Percentiles rank a stretch among this genome's conserved stretches.
Evolutionary conservation across 495 filamentous ascomycete genomes (phyloP).

Genomic region (Penicillium angulare): DNA sequence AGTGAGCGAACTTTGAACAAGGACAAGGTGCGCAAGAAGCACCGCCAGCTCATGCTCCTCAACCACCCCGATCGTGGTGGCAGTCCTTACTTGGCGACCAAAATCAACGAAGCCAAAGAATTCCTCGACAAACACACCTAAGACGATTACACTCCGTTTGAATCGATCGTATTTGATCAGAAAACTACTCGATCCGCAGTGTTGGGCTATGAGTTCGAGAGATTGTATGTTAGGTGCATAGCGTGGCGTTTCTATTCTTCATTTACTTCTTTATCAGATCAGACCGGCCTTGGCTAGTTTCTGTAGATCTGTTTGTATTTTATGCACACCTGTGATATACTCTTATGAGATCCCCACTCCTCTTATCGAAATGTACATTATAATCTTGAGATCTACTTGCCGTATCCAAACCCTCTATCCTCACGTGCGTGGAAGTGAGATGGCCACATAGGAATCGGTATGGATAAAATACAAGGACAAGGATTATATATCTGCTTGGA

Average conservation of each 20-base stretch:
- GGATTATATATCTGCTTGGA: no score
- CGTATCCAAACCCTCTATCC: neutral
- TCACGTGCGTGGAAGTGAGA: neutral
- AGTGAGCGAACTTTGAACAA: slow-evolving; percentile 85
- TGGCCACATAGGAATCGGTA: no score
- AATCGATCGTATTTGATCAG: slow-evolving; percentile 1
- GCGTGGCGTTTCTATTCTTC: slow-evolving; percentile 39
- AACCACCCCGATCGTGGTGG: slow-evolving; percentile 98
- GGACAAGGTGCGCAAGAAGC: slow-evolving; percentile 92
- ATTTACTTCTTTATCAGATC: slow-evolving; percentile 25
- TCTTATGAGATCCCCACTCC: slow-evolving; percentile 44
- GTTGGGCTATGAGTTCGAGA: neutral
- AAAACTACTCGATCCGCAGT: neutral
- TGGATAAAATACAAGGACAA: no score
- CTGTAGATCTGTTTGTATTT: slow-evolving; percentile 22
- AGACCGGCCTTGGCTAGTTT: neutral
- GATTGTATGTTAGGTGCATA: slow-evolving; percentile 39
- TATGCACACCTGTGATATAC: slow-evolving; percentile 35
- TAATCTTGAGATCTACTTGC: neutral
- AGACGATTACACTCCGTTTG: neutral
- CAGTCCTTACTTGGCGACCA: slow-evolving; percentile 93
- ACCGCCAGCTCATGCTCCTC: slow-evolving; percentile 92
- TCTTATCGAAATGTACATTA: slow-evolving; percentile 35
- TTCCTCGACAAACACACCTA: slow-evolving; percentile 74
- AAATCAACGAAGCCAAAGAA: slow-evolving; percentile 98